Percentiles rank a stretch among this genome's conserved stretches.
phyloP scores from a whole-genome alignment of 768 basidiomycete species.

The Clitopilus hobsonii region DNA sequence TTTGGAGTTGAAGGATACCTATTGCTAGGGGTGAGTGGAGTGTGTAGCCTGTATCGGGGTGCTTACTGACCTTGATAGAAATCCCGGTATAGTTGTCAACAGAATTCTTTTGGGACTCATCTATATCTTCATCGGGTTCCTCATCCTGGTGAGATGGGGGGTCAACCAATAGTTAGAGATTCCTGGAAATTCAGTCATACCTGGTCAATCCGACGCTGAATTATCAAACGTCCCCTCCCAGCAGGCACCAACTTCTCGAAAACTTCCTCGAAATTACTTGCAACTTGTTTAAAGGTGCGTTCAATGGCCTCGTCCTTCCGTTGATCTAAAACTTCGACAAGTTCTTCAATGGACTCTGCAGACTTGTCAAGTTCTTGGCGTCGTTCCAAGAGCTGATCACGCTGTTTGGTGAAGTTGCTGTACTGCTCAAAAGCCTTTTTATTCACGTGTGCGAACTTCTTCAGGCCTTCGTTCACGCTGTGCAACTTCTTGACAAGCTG shows the following conservation, averaged over 20 bases:
- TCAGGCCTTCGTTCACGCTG: conserved; percentile 84
- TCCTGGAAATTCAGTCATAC: conserved; percentile 25
- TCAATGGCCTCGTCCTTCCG: conserved; percentile 99
- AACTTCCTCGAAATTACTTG: conserved; percentile 94
- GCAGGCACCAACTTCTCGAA: conserved; percentile 96
- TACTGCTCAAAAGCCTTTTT: conserved; percentile 99
- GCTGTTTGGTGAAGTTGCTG: conserved; percentile 95
- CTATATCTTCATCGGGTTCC: conserved; percentile 66
- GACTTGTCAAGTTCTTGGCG: conserved; percentile 91
- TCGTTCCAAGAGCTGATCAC: conserved; percentile 82
- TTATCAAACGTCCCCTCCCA: conserved; percentile 86
- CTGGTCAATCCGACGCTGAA: conserved; percentile 87
- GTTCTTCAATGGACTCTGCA: conserved; percentile 83
- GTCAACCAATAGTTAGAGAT: not conserved
- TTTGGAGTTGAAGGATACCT: conserved; percentile 99
- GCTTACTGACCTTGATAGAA: conserved; percentile 76
- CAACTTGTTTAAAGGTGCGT: conserved; percentile 96
- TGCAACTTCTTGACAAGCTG: conserved; percentile 95
- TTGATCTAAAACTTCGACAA: conserved; percentile 92
- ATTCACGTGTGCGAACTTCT: conserved; percentile 97
- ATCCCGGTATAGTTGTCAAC: conserved; percentile 97
- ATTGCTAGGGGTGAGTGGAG: not conserved
- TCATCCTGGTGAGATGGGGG: conserved; percentile 47
- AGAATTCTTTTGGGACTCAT: conserved; percentile 65
- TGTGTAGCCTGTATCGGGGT: too few relatives aligned